A percentile compares a stretch with the other conserved stretches of the same genome.
phyloP scores from a whole-genome alignment of 768 basidiomycete species.

The Sarcodon sp. region DNA sequence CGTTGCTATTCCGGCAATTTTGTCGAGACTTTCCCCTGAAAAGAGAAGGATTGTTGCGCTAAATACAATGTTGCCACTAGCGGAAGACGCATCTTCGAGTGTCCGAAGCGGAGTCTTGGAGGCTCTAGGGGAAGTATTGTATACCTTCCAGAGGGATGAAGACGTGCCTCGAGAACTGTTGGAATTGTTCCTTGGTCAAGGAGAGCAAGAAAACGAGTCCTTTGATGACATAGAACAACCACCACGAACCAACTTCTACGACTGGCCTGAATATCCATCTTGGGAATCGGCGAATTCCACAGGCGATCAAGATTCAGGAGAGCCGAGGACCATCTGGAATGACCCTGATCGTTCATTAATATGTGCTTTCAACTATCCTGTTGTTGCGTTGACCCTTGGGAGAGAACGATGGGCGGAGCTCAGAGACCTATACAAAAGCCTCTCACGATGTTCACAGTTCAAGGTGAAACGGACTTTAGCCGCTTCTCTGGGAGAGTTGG shows the following conservation, averaged over 20 bases:
- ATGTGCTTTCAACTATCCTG: conserved; percentile 87
- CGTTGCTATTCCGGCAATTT: conserved; percentile 73
- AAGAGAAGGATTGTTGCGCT: conserved; percentile 55
- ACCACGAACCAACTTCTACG: not conserved
- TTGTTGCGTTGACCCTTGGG: conserved; percentile 77
- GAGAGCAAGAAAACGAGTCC: conserved; percentile 20
- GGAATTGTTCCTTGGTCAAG: conserved; percentile 59
- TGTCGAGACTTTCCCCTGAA: conserved; percentile 45
- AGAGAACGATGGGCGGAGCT: conserved; percentile 61
- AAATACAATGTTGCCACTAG: conserved; percentile 48
- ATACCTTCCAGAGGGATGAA: conserved; percentile 59
- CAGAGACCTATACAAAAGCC: conserved; percentile 48
- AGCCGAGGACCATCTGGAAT: conserved; percentile 21
- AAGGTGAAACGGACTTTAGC: conserved; percentile 74
- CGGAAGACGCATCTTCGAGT: conserved; percentile 44
- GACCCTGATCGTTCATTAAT: conserved; percentile 67
- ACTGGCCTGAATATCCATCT: conserved; percentile 8
- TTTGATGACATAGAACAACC: not conserved
- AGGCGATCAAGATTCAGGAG: conserved; percentile 3
- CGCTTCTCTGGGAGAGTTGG: conserved; percentile 82
- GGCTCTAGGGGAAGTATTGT: conserved; percentile 79
- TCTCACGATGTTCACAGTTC: conserved; percentile 44
- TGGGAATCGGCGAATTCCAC: conserved; percentile 1
- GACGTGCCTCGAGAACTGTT: conserved; percentile 63
- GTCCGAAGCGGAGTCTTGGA: conserved; percentile 79